Percentiles rank a stretch among this genome's conserved stretches.
Conservation (phyloP, 768 basidiomycete genomes). For the Agaricus sinodeliciosus region DNA sequence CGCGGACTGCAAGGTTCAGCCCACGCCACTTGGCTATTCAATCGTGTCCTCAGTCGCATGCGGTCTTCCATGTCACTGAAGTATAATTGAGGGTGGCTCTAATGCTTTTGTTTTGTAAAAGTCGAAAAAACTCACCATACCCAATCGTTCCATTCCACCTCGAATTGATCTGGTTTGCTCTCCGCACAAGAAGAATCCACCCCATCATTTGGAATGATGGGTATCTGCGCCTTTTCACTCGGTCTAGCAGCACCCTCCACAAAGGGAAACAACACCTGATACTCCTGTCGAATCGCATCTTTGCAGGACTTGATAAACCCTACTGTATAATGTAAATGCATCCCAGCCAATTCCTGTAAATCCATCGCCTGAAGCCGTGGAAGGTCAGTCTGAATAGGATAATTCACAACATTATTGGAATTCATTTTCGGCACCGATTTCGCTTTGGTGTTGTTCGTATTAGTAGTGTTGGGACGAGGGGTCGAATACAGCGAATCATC, state of each 20-base stretch:
- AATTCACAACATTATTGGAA: conserved; percentile 1
- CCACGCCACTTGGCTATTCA: conserved; percentile 47
- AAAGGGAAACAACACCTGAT: conserved; percentile 39
- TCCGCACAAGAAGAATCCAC: neutral
- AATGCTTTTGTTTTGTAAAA: no score
- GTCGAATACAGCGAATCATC: conserved; percentile 12
- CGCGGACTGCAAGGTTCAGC: conserved; percentile 28
- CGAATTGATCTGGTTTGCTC: conserved; percentile 34
- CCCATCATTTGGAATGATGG: neutral
- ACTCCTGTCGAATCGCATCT: conserved; percentile 63
- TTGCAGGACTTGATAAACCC: conserved; percentile 56
- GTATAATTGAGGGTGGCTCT: neutral
- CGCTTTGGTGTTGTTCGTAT: neutral
- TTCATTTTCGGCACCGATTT: neutral
- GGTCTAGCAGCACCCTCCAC: conserved; percentile 16
- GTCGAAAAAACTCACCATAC: conserved; percentile 40
- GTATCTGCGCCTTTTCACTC: neutral
- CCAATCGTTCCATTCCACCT: conserved; percentile 64
- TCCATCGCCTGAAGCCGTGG: conserved; percentile 9
- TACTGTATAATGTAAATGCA: conserved; percentile 62
- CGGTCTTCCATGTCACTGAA: conserved; percentile 72
- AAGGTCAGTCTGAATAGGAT: conserved; percentile 3
- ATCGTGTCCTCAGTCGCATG: conserved; percentile 47
- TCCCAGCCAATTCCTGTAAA: conserved; percentile 16
- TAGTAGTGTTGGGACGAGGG: neutral